Evolutionary conservation across 2,329 filamentous ascomycete species (phyloP), one percentile per base, ranked within the genome.

Genomic region (Trichoderma sp.): DNA sequence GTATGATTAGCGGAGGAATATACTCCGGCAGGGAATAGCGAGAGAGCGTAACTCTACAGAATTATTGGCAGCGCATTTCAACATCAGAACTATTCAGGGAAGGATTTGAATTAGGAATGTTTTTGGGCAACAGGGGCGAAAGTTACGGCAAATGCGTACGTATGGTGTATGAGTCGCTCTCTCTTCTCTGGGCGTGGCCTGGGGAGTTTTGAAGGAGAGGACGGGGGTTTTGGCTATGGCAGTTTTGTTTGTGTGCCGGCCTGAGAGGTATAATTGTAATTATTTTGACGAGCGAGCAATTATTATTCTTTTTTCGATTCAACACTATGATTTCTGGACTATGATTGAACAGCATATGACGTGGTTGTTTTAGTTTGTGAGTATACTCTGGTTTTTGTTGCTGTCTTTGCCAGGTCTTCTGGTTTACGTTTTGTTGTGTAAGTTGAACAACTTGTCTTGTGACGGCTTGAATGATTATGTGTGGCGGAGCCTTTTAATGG

Each of bases 181-280:
- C 52, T 53, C 27, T 64, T 64, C 55, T 27, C 49, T 52, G 40
- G 49, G 55, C 40, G 47, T 49, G 37, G 40, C 27, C 64, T 66
- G 61, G 55, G 68, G 60, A 55, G 33, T 35, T 69, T 69, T 65
- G 61, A 55, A 43, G 65, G 56, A 24, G 61, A 56, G 60, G 60
- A 37, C 10, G 31, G 43, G 53, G 61, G 16, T 70, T 70, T 70
- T 70, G 68, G 68, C 68, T 70, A 70, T 60, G 64, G 68, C 57
- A 57, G 47, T 47, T 49, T 49, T 33, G 64, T 60, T 62, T 70
- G 57, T 40, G 55, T 58, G 68, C 55, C 57, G 53, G 64, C 56
- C 49, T 49, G 63, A 49, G 40, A 37, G 49, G 49, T 68, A 53
- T 68, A 70, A 68, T 70, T 69, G 35, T 69, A 69, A 69, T 69